Base-by-base conservation (phyloP, 352 stramenopile species). In the Phytophthora crassamura region DNA sequence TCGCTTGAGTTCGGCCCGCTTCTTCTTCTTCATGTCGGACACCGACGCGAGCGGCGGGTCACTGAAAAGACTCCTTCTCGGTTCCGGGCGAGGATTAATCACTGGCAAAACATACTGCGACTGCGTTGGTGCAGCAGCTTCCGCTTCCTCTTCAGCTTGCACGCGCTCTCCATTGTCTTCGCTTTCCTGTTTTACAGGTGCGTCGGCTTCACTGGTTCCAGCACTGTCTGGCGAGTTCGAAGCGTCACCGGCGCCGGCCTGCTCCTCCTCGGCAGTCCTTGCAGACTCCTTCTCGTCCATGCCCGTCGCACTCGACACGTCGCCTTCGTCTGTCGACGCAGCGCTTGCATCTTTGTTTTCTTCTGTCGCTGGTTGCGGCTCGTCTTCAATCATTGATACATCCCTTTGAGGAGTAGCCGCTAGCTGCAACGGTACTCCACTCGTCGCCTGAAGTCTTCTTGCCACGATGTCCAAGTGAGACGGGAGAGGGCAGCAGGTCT, bases 1-100 rank as follows among this genome's bases (percentile, higher is more conserved):
- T 28, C 67, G 69, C 36, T 82, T 78, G 3, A 69, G 28, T 10
- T 84, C 71, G 6, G 74, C 59, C 20, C 80, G 72, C 34, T 78
- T 81, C n/a, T 84, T 84, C 64, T 91, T 90, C 59, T 91, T 91
- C 3, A 82, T 34, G 18, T 94, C 86, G 0, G 67, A 77, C 16
- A 68, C 53, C 57, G 52, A 59, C 30, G 80, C 60, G n/a, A 82
- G 67, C 16, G 77, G 77, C 30, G 67, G 62, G 33, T 88, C 80
- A 41, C 77, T 88, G 35, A 76, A 79, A 22, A 88, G 54, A 12
- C 62, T 59, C 32, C 80, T 68, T 30, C 66, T 65, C 9, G 80
- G 80, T 46, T 88, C 80, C 2, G 59, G 38, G 4, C 66, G 59
- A 32, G 80, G 80, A 33, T 85, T 70, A 14, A 88, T 78, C 25